These are phyloP conservation scores for Lachnellula suecica DNA, from an alignment of 2,329 filamentous ascomycete genomes.

Conservation along the genomic window DNA sequence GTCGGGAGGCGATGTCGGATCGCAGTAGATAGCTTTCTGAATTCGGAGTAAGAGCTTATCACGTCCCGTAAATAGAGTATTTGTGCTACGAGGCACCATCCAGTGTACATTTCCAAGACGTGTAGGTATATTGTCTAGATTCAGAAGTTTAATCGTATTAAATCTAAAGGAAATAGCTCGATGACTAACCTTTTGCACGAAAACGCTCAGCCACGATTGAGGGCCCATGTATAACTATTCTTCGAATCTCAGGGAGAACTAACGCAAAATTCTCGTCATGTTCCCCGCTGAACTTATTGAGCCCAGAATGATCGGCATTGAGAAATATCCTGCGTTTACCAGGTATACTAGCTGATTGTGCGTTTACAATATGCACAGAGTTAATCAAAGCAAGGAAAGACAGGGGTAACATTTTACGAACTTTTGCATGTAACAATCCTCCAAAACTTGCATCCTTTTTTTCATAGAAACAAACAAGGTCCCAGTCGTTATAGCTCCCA, in stretches of 20 bases:
- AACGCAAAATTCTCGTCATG: slow-evolving; percentile 15
- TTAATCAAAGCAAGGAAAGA: neutral
- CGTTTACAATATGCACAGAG: slow-evolving; percentile 2
- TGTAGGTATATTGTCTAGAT: neutral
- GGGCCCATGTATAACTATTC: slow-evolving; percentile 12
- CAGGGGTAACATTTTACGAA: neutral
- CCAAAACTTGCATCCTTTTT: neutral
- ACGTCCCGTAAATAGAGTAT: slow-evolving; percentile 21
- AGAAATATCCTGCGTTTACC: slow-evolving; percentile 17
- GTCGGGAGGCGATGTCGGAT: neutral
- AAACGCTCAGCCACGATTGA: slow-evolving; percentile 4
- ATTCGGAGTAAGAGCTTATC: slow-evolving; percentile 15
- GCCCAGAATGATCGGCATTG: slow-evolving; percentile 16
- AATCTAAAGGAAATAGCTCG: neutral
- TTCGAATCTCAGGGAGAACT: slow-evolving; percentile 13
- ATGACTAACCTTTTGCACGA: slow-evolving; percentile 4
- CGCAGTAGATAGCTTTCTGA: neutral
- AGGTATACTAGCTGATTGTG: slow-evolving; percentile 9
- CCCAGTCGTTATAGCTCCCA: slow-evolving; percentile 3
- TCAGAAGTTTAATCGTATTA: neutral
- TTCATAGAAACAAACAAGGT: slow-evolving; percentile 13
- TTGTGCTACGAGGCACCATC: slow-evolving; percentile 16
- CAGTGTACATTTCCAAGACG: slow-evolving; percentile 14
- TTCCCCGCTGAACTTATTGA: slow-evolving; percentile 18
- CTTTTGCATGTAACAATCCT: slow-evolving; percentile 1